Evolutionary conservation across 441 rosid species (phyloP).

Genomic region (Breynia disticha): DNA sequence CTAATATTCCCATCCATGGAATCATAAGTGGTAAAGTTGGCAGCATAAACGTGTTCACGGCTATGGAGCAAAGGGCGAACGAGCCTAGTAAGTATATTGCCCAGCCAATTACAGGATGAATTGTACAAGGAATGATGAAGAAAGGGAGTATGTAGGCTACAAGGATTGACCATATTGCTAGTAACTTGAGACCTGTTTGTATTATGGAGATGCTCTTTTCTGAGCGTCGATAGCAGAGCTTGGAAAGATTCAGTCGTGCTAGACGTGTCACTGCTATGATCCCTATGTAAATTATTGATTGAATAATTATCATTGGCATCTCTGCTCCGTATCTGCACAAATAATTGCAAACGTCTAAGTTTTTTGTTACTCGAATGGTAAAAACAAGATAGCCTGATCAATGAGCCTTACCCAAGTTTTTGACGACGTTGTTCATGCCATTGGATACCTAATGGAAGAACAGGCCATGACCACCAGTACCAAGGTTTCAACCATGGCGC

Average conservation of each 20-base stretch:
- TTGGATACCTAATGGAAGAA: conserved; percentile 65
- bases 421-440: conserved; percentile 76
- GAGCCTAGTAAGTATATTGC: conserved; percentile 58
- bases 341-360: neutral
- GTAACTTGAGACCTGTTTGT: conserved; percentile 43
- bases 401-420: conserved; percentile 49
- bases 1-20: conserved; percentile 56
- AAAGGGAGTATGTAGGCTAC: conserved; percentile 61
- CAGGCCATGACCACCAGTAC: conserved; percentile 99
- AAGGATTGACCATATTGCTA: conserved; percentile 59
- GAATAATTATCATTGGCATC: conserved; percentile 57
- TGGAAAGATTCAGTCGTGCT: conserved; percentile 55
- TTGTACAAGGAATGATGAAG: conserved; percentile 62
- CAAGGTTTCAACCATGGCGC: conserved; percentile 95
- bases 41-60: conserved; percentile 55
- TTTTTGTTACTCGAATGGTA: neutral
- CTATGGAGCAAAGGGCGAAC: conserved; percentile 48
- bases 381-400: neutral
- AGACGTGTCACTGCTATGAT: conserved; percentile 50
- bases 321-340: conserved; percentile 54
- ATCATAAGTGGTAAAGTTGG: conserved; percentile 43
- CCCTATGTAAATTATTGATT: conserved; percentile 49
- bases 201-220: conserved; percentile 45
- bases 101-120: conserved; percentile 81
- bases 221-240: conserved; percentile 59